Percentiles rank a stretch among this genome's conserved stretches.
Conservation (phyloP, 352 stramenopile species). For the Lagenidium giganteum region DNA sequence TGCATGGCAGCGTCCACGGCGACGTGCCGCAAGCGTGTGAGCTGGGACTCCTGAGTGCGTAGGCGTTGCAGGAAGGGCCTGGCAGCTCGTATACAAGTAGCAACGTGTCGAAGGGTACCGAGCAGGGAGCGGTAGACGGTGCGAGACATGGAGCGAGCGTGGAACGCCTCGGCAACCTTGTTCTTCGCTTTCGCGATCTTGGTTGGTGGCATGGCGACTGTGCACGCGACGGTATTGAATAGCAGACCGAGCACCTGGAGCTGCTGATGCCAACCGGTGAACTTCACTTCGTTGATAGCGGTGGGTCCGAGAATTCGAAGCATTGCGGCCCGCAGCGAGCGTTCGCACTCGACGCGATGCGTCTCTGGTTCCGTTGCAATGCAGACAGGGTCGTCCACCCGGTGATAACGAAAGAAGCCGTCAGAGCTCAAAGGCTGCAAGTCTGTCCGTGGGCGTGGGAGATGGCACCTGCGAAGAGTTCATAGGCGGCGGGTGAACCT, state of each 20-base stretch:
- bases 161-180: too few relatives aligned
- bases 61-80: conserved; percentile 11
- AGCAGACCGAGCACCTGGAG: conserved; percentile 6
- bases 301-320: conserved; percentile 4
- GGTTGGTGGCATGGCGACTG: conserved; percentile 9
- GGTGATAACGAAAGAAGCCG: conserved; percentile 7
- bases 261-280: conserved; percentile 2
- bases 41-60: not conserved
- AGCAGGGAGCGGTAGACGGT: conserved; percentile 10
- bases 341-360: not conserved
- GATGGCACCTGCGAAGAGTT: conserved; percentile 5
- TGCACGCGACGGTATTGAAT: conserved; percentile 4
- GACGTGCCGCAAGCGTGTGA: not conserved
- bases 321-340: conserved; percentile 4
- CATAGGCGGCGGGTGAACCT: conserved; percentile 6
- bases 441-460: too few relatives aligned
- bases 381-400: conserved; percentile 9
- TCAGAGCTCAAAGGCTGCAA: too few relatives aligned
- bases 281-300: conserved; percentile 14
- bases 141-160: too few relatives aligned
- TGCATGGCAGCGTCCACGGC: conserved; percentile 1
- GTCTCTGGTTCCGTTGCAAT: not conserved
- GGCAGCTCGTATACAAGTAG: conserved; percentile 11
- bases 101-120: conserved; percentile 13
- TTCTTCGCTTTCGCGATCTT: conserved; percentile 14